These are phyloP conservation scores for Aspergillus calidoustus DNA, from an alignment of 2,329 filamentous ascomycete genomes.

Conservation along the genomic window DNA sequence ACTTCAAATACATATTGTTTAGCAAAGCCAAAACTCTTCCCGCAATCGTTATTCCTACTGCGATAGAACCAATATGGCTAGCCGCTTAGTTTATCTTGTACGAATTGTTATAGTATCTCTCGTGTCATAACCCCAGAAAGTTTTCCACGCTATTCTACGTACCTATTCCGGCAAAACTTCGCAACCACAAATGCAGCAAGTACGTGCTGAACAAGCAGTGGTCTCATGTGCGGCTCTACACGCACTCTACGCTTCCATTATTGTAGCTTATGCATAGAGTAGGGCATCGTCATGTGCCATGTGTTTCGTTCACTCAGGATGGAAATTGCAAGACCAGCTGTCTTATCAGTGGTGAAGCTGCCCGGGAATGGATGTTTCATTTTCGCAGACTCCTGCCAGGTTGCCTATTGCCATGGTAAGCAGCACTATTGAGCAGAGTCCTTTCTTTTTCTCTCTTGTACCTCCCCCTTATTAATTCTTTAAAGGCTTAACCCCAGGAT, in stretches of 20 bases:
- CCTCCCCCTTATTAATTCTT: not conserved
- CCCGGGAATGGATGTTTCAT: not conserved
- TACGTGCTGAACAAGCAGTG: not conserved
- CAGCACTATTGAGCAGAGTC: not conserved
- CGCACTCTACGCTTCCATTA: not conserved
- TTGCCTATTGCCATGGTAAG: not conserved
- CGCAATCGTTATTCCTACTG: not conserved
- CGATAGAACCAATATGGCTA: not conserved
- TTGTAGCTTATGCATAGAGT: not conserved
- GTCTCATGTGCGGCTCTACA: not conserved
- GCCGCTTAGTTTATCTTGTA: not conserved
- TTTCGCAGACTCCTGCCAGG: not conserved
- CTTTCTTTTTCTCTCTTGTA: not conserved
- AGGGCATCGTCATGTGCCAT: not conserved
- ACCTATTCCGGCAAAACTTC: not conserved
- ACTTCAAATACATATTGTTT: conserved; percentile 8
- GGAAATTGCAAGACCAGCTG: too few species aligned
- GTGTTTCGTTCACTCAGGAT: too few species aligned
- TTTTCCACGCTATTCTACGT: not conserved
- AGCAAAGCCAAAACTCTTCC: not conserved
- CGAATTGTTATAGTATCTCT: not conserved
- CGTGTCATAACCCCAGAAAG: not conserved
- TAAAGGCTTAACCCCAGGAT: not conserved
- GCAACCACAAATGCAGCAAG: not conserved
- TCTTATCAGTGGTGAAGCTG: too few species aligned